Base-by-base conservation (phyloP, 345 rosid genomes). In the Boechera divaricarpa region DNA sequence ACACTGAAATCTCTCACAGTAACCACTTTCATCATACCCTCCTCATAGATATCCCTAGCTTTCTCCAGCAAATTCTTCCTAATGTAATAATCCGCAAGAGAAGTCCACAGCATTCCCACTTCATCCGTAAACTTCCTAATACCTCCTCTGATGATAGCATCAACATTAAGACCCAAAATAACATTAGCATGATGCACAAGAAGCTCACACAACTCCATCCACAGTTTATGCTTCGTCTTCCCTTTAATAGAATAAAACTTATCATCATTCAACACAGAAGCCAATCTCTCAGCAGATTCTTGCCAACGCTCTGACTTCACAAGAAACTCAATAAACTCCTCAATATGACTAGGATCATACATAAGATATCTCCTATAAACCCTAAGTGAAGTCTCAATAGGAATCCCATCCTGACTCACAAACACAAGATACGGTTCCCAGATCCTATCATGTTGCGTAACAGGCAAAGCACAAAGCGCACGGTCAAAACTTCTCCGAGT, bases 1-100 rank as follows among this genome's bases (percentile, higher is more conserved):
- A 95, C 98, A 79, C 96, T 85, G 61, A 95, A 95, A 76, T 92
- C 97, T 64, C 98, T 88, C 66, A 95, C 96, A 6, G 98, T 95
- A 47, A 95, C 89, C 44, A 95, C 99, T 0, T 94, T 91, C 32
- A 90, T 83, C 97, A 95, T 95, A 13, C 99, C 99, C 81, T 95
- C 98, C 86, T 92, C 99, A 81, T 89, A 89, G 10, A 92, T 63
- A 84, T 95, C 99, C 80, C 96, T 85, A 0, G 98, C 94, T 82
- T 95, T 95, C 90, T 95, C 98, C 21, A 86, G 85, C 81, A 92
- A 81, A 6, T 83, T 79, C 80, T 97, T 91, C 86, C 98, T 77
- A 24, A 95, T 95, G 54, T 92, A 95, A 76, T 92, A 95, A 85
- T 95, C 99, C 4, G 99, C 96, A 49, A 92, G 92, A 0, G 98